Evolutionary conservation across 768 basidiomycete genomes (phyloP).

Genomic region (Podaxis sp.): DNA sequence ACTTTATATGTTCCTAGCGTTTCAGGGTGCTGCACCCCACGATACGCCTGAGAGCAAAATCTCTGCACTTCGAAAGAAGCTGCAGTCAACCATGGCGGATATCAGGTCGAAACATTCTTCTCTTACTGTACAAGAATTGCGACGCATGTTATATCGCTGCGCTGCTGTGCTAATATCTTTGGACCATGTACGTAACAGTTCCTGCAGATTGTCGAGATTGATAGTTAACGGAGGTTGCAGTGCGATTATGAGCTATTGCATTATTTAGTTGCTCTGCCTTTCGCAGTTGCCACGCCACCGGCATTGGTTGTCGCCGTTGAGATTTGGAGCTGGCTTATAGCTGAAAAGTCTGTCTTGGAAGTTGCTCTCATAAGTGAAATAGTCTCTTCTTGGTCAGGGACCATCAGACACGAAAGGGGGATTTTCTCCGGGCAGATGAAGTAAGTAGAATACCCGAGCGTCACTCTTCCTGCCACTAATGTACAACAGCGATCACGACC

Average conservation of each 20-base stretch:
- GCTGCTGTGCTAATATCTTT: slow-evolving; percentile 75
- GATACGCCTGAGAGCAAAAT: slow-evolving; percentile 60
- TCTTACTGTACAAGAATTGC: slow-evolving; percentile 79
- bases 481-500: slow-evolving; percentile 72
- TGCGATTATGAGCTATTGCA: slow-evolving; percentile 83
- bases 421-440: slow-evolving; percentile 80
- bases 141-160: slow-evolving; percentile 81
- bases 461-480: background rate
- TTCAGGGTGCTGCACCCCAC: slow-evolving; percentile 41
- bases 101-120: slow-evolving; percentile 68
- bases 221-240: slow-evolving; percentile 31
- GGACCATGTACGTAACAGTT: slow-evolving; percentile 41
- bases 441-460: slow-evolving; percentile 39
- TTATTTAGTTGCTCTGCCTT: slow-evolving; percentile 83
- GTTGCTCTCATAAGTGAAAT: slow-evolving; percentile 84
- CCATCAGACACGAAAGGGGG: slow-evolving; percentile 73
- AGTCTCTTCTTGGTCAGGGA: slow-evolving; percentile 80
- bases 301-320: slow-evolving; percentile 87
- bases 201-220: background rate
- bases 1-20: slow-evolving; percentile 23
- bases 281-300: slow-evolving; percentile 83
- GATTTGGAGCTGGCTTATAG: slow-evolving; percentile 94
- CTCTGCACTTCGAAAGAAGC: slow-evolving; percentile 57
- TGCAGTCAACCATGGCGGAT: slow-evolving; percentile 61
- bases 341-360: slow-evolving; percentile 79